These are phyloP conservation scores for Limtongia smithiae DNA, from an alignment of 805 yeast genomes.

Conservation along the genomic window DNA sequence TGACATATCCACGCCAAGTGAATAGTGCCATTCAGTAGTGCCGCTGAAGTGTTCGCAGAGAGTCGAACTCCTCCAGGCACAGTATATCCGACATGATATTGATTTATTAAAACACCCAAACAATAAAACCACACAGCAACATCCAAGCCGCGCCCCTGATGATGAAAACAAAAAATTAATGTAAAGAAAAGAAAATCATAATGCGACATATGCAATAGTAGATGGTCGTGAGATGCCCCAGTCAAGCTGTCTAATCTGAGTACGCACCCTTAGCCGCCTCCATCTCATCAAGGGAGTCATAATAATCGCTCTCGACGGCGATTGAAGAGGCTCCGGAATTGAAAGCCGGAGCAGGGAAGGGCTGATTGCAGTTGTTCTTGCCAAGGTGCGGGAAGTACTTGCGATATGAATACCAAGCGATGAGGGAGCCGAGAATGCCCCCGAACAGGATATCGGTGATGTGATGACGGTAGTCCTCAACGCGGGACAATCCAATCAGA, in stretches of 20 bases:
- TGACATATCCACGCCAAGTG: no score
- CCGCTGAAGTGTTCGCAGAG: no score
- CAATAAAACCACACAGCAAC: no score
- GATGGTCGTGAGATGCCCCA: no score
- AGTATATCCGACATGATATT: no score
- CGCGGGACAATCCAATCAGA: constrained; percentile 77
- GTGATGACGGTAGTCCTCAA: constrained; percentile 93
- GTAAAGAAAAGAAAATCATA: neutral
- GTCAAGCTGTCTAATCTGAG: constrained; percentile 16
- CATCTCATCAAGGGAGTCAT: constrained; percentile 28
- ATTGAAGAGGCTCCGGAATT: neutral
- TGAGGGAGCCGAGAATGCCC: constrained; percentile 55
- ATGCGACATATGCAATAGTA: neutral
- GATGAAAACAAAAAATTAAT: no score
- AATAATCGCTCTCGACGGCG: constrained; percentile 20
- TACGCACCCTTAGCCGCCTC: constrained; percentile 25
- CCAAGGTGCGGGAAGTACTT: constrained; percentile 48
- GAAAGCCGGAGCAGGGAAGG: constrained; percentile 27
- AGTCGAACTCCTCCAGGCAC: no score
- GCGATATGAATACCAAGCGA: constrained; percentile 59
- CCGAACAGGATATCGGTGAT: constrained; percentile 83
- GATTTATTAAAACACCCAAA: no score
- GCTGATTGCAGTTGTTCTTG: constrained; percentile 27
- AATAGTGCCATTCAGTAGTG: no score
- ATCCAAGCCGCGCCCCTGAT: no score